These are phyloP conservation scores for Biscogniauxia marginata DNA, from an alignment of 2,329 filamentous ascomycete genomes.

Conservation along the genomic window DNA sequence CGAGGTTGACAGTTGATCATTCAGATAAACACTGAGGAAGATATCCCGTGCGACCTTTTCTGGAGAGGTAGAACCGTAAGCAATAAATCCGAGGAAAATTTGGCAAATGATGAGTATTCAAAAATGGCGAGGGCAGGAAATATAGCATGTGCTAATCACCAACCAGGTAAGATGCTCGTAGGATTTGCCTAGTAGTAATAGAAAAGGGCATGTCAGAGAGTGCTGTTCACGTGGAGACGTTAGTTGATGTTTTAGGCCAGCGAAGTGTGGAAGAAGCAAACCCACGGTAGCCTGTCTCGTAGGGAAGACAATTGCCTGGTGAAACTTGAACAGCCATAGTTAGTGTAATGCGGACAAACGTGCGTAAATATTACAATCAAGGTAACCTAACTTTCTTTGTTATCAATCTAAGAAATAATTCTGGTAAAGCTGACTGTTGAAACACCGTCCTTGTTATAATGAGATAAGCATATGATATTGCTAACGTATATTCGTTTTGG, in stretches of 20 bases:
- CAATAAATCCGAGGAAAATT: neutral
- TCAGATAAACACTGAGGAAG: neutral
- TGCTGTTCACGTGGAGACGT: neutral
- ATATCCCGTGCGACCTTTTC: neutral
- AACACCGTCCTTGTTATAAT: too few relatives aligned
- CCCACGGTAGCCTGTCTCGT: neutral
- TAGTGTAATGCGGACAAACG: too few relatives aligned
- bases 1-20: neutral
- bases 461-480: too few relatives aligned
- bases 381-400: too few relatives aligned
- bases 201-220: neutral
- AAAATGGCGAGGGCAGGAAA: neutral
- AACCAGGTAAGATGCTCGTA: constrained; percentile 1
- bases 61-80: neutral
- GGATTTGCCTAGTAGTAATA: neutral
- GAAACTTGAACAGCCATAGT: neutral
- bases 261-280: neutral
- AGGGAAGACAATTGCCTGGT: neutral
- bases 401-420: too few relatives aligned
- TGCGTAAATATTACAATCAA: too few relatives aligned
- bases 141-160: constrained; percentile 1
- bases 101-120: neutral
- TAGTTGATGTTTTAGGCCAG: neutral
- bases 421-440: too few relatives aligned
- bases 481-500: too few relatives aligned